A percentile compares a stretch with the other conserved stretches of the same genome.
phyloP scores from a whole-genome alignment of 768 basidiomycete genomes.

The Pseudohyphozyma bogoriensis region DNA sequence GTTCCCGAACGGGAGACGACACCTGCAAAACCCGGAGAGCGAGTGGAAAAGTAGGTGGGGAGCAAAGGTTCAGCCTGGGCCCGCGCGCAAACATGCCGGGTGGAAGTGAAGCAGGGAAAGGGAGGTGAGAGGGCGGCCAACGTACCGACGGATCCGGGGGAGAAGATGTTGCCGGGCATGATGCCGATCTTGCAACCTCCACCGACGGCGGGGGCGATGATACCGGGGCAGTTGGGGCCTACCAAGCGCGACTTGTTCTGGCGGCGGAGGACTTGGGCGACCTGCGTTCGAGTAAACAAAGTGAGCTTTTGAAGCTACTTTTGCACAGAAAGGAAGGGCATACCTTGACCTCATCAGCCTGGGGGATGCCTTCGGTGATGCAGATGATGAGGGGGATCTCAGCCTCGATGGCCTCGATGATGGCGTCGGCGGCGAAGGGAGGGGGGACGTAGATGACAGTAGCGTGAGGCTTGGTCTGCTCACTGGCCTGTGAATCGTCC shows the following conservation, averaged over 20 bases:
- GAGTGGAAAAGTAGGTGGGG: neutral
- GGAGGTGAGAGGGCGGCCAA: too few relatives aligned
- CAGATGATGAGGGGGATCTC: conserved; percentile 97
- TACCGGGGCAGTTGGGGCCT: conserved; percentile 96
- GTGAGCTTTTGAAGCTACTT: neutral
- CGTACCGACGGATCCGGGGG: conserved; percentile 85
- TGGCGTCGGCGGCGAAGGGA: conserved; percentile 89
- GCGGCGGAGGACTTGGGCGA: conserved; percentile 84
- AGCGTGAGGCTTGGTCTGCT: conserved; percentile 77
- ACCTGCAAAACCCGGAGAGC: conserved; percentile 43
- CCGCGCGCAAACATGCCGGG: too few relatives aligned
- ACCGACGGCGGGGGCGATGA: conserved; percentile 63
- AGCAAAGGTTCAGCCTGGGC: too few relatives aligned
- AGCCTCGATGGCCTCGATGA: conserved; percentile 96
- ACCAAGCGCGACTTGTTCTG: conserved; percentile 93
- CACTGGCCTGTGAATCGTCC: conserved; percentile 78
- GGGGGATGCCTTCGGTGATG: conserved; percentile 97
- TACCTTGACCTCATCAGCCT: conserved; percentile 87
- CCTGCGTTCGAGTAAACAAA: conserved; percentile 47
- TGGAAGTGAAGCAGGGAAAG: too few relatives aligned
- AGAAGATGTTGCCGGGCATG: conserved; percentile 91
- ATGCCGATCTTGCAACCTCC: conserved; percentile 99
- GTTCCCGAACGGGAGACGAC: conserved; percentile 94
- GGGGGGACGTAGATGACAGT: conserved; percentile 96
- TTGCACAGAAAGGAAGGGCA: conserved; percentile 36